phyloP scores from a whole-genome alignment of 2,329 filamentous ascomycete genomes.

The Penicillium sp. region DNA sequence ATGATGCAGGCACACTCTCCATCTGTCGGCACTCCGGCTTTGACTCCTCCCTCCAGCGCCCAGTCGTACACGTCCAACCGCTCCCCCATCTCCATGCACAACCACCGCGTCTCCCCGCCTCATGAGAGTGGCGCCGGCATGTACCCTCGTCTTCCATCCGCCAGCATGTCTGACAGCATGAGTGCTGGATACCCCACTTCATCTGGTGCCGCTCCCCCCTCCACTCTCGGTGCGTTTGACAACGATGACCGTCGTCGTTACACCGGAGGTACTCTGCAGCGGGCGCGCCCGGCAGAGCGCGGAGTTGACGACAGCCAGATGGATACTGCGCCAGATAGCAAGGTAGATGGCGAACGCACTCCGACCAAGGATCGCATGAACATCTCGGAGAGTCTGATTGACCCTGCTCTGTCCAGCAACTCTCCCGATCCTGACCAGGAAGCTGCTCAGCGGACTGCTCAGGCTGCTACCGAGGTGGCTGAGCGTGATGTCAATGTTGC shows the following conservation, averaged over 20 bases:
- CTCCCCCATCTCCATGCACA: slow-evolving; percentile 58
- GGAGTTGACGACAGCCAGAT: slow-evolving; percentile 35
- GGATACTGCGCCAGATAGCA: slow-evolving; percentile 35
- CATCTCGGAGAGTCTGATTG: slow-evolving; percentile 42
- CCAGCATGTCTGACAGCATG: slow-evolving; percentile 58
- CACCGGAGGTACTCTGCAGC: slow-evolving; percentile 61
- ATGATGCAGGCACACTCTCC: slow-evolving; percentile 47
- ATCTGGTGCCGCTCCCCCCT: slow-evolving; percentile 58
- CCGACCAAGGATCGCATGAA: slow-evolving; percentile 31
- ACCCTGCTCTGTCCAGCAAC: slow-evolving; percentile 40
- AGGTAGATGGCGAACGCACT: slow-evolving; percentile 33
- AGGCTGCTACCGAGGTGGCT: slow-evolving; percentile 41
- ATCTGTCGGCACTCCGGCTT: slow-evolving; percentile 57
- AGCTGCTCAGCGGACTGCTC: slow-evolving; percentile 35
- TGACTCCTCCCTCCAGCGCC: slow-evolving; percentile 63
- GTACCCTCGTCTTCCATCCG: slow-evolving; percentile 64
- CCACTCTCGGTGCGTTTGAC: slow-evolving; percentile 61
- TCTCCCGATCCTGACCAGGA: slow-evolving; percentile 32
- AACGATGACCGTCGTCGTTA: slow-evolving; percentile 61
- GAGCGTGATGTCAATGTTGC: slow-evolving; percentile 49
- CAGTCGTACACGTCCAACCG: slow-evolving; percentile 64
- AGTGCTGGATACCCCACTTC: slow-evolving; percentile 51
- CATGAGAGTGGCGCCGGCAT: slow-evolving; percentile 53
- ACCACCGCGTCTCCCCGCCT: slow-evolving; percentile 53
- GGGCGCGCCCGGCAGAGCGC: slow-evolving; percentile 47